phyloP scores from a whole-genome alignment of 345 rosid genomes.

The Arabidopsis suecica region DNA sequence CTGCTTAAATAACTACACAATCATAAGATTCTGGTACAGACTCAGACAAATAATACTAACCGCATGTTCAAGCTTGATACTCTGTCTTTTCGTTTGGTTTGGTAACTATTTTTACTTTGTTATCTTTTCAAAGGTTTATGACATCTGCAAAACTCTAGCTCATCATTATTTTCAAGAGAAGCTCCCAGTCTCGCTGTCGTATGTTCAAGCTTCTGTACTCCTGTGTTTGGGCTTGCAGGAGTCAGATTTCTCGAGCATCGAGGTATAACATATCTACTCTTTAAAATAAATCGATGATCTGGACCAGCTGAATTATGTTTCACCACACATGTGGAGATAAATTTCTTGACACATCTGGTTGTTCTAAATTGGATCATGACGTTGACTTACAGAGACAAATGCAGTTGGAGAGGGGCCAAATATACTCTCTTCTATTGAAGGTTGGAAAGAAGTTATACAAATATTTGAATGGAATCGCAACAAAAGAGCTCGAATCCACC shows the following conservation, averaged over 20 bases:
- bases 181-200: slow-evolving; percentile 76
- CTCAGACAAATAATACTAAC: not conserved
- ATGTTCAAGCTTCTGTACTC: slow-evolving; percentile 83
- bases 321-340: slow-evolving; percentile 1
- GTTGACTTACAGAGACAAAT: slow-evolving; percentile 73
- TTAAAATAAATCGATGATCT: not conserved
- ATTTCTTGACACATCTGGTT: slow-evolving; percentile 21
- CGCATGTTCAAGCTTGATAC: not conserved
- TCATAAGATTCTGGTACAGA: slow-evolving; percentile 9
- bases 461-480: slow-evolving; percentile 63
- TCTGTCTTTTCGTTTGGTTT: not conserved
- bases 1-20: not conserved
- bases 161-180: slow-evolving; percentile 76
- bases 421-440: slow-evolving; percentile 72
- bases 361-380: slow-evolving; percentile 19
- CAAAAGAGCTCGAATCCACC: slow-evolving; percentile 64
- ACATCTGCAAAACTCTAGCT: slow-evolving; percentile 72
- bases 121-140: slow-evolving; percentile 61
- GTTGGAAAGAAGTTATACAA: slow-evolving; percentile 77
- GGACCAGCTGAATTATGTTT: slow-evolving; percentile 10
- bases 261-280: slow-evolving; percentile 56
- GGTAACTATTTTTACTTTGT: not conserved
- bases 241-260: slow-evolving; percentile 61
- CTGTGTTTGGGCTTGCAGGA: slow-evolving; percentile 88
- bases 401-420: slow-evolving; percentile 75